Base-by-base conservation (phyloP, 345 rosid genomes). In the Murraya koenigii region DNA sequence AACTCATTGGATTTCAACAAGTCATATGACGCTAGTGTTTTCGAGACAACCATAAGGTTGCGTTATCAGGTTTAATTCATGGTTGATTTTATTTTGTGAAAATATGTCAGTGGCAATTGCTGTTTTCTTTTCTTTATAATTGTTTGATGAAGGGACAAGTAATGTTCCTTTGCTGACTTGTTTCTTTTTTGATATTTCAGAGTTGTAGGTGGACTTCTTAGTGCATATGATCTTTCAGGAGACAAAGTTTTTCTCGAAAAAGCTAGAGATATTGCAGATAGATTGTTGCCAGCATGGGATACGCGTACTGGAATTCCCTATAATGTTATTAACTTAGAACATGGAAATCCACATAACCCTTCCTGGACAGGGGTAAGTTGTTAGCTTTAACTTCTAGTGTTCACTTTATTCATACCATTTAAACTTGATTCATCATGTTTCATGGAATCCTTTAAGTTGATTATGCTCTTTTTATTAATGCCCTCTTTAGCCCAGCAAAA, bases 11-110 rank as follows among this genome's bases (percentile, higher is more conserved):
- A 97, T 85, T 94, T 94, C 73, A 85, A 94, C 87, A 97, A 93
- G 90, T 87, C 90, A 79, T 91, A 94, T 73, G 97, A 90, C 66
- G 99, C 98, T 73, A 97, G 98, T 80, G 97, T 97, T 79, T 97
- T 94, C 65, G 98, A 94, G 88, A 97, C 99, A 89, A 94, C 99
- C 89, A 97, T 97, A 90, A 97, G 99, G 99, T 94, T 85, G 79
- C 88, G 44, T 88, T 86, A 84, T 77, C 85, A 92, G 91, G 95
- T 94, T 94, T 91, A 90, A 84, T 81, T 39, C 86, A 75, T 83
- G 79, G 81, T 82, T 83, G 55, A 79, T 75, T 82, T 83, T 81
- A 49, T 8, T 77, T 64, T 65, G 41, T 61, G 78, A 76, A 76
- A 71, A 47, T 62, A 23, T 32, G 36, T 71, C 20, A 44, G 28